Evolutionary conservation across 352 stramenopile species (phyloP).

Genomic region (Phytophthora uliginosa): DNA sequence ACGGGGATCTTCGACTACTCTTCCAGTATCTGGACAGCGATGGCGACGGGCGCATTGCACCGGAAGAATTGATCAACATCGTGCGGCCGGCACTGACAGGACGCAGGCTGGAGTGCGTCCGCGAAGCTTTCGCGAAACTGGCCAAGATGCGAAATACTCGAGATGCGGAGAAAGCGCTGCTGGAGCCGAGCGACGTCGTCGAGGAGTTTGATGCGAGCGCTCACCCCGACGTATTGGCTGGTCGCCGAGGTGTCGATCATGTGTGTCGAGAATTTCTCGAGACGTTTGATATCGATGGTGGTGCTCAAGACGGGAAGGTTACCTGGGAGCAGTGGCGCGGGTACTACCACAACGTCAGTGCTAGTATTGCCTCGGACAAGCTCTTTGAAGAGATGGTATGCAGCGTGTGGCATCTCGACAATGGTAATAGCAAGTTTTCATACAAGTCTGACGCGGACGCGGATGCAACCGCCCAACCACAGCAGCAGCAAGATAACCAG

Average conservation of each 20-base stretch:
- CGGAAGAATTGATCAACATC: conserved; percentile 90
- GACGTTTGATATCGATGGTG: conserved; percentile 83
- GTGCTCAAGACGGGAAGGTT: conserved; percentile 74
- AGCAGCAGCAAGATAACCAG: conserved; percentile 30
- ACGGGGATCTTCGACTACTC: conserved; percentile 71
- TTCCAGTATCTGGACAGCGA: conserved; percentile 91
- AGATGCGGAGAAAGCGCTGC: conserved; percentile 55
- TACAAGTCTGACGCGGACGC: conserved; percentile 9
- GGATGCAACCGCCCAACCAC: conserved; percentile 6
- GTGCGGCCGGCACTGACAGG: conserved; percentile 83
- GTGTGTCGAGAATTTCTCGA: conserved; percentile 89
- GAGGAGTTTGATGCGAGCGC: conserved; percentile 84
- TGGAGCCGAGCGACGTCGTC: conserved; percentile 87
- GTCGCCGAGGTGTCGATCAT: conserved; percentile 68
- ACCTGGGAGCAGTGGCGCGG: conserved; percentile 73
- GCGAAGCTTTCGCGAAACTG: conserved; percentile 85
- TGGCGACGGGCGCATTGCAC: conserved; percentile 76
- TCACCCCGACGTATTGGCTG: conserved; percentile 87
- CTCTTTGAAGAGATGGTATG: conserved; percentile 95
- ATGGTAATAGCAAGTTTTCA: conserved; percentile 1
- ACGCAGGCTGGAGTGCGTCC: conserved; percentile 74
- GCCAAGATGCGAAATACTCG: conserved; percentile 61
- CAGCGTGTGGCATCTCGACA: conserved; percentile 77
- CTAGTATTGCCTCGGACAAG: conserved; percentile 91
- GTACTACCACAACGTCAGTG: conserved; percentile 94